Evolutionary conservation across 2,329 filamentous ascomycete species (phyloP), one percentile per base, ranked within the genome.

Genomic region (Iodosphaeria phyllophila): DNA sequence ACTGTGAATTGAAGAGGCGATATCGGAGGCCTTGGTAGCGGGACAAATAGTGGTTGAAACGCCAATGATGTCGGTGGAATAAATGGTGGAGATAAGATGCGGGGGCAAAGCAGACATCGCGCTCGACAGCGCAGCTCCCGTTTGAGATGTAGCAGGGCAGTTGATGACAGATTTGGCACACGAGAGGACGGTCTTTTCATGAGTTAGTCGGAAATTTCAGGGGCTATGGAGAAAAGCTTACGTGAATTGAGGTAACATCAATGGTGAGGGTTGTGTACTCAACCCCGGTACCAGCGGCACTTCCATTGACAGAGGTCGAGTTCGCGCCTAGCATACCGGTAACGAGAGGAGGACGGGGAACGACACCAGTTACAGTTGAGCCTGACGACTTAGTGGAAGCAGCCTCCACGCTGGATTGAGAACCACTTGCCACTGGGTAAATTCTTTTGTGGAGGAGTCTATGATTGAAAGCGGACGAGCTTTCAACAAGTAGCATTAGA

Each of bases 31-130:
- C 6, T 37, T 39, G 8, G 36, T 35, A 17, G 43, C 35, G 12
- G 40, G 38, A 28, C 42, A 43, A 13, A 42, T 35, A 3, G 38
- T 43, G 7, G 42, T 44, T 7, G 40, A 44, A 9, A 43, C 13
- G 17, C 33, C 40, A 23, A 44, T 27, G 13, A 41, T 37, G 9
- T 25, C 35, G 7, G 42, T 44, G 18, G 40, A 24, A 3, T 41
- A 20, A 6, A 42, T 31, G n/a, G 39, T 43, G 8, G 36, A 38
- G 18, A 37, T 33, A 10, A 35, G 38, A 19, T 30, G 36, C 16
- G 30, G 19, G 5, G 33, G 33, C 7, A 41, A 18, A 11, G 33
- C 30, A 13, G 34, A 33, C 8, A 43, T 31, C 13, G 29, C 35
- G 8, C 35, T 32, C 16, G 34, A 36, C 6, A 42, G 30, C 7